Base-by-base conservation (phyloP, 2,329 filamentous ascomycete species). In the Tolypocladium tropicale region DNA sequence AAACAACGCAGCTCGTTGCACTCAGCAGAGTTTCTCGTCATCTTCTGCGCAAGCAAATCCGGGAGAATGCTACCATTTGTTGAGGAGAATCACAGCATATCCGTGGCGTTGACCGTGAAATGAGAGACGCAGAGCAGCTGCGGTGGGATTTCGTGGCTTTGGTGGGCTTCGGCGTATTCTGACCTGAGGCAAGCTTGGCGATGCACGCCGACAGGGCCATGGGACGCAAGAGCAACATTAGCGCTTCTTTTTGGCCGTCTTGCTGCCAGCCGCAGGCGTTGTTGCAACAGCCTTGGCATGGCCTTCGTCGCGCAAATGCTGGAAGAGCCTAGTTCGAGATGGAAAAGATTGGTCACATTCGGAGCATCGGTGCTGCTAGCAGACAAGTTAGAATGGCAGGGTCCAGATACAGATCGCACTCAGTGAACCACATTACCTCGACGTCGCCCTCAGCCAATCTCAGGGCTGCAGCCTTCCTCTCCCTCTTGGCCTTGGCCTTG, bases 291-390 rank as follows among this genome's bases (percentile, higher is more conserved):
- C 74, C 33, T 83, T 80, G 6, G 85, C 87, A 72, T 94, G 89
- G 11, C 74, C 74, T 21, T 81, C 71, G 11, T 84, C 79, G 59
- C 83, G 81, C 57, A 94, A 78, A 68, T 95, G 90, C 54, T 80
- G 75, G 67, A 93, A 93, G 21, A 95, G 71, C 61, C 83, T 84
- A 6, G 82, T 87, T 62, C 84, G 86, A 1, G 86, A 90, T 0
- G 81, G 60, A 56, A 81, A 83, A 1, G 57, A 60, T 56, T 72
- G 70, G 3, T 70, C 66, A 61, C 80, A 83, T 18, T 74, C 68
- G 30, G 69, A 65, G 61, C 79, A 81, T 56, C 61, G 70, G 55
- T 78, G 69, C 70, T 75, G 53, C 53, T 51, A 21, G 28, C 28
- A 4, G 18, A 18, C 16, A n/a, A 6, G 18, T 50, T 21, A 50